These are phyloP conservation scores for Prunella vulgaris DNA, from an alignment of 257 asterid species.

Conservation along the genomic window DNA sequence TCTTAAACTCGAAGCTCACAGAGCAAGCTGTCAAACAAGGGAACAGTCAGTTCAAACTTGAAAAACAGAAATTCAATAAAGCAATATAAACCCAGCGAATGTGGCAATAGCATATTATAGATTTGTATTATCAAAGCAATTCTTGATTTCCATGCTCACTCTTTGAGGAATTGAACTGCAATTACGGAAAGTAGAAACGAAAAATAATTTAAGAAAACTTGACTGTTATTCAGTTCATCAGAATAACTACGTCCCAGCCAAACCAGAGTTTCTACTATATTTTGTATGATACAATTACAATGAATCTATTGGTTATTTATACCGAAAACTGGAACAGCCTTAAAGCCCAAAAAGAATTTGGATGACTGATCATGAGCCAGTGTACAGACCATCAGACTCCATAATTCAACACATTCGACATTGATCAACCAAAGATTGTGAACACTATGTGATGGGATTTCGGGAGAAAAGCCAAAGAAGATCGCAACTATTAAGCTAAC, in stretches of 20 bases:
- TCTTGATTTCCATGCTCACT: not conserved
- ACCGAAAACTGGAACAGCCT: too few relatives aligned
- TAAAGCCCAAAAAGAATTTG: too few relatives aligned
- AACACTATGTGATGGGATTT: not conserved
- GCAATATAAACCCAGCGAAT: not conserved
- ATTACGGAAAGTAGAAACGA: too few relatives aligned
- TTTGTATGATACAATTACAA: too few relatives aligned
- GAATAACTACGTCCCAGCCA: too few relatives aligned
- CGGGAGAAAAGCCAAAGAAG: not conserved
- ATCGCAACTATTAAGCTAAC: not conserved
- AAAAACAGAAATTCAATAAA: not conserved
- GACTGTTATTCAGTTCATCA: not conserved
- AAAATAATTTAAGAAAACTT: not conserved
- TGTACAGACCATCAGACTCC: too few relatives aligned
- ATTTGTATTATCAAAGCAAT: not conserved
- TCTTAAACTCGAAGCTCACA: constrained; percentile 59
- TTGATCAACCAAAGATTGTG: too few relatives aligned
- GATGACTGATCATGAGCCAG: too few relatives aligned
- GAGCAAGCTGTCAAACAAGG: constrained; percentile 53
- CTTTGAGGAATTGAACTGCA: not conserved
- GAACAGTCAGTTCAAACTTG: not conserved
- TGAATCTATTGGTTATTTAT: too few relatives aligned
- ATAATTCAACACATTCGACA: not conserved
- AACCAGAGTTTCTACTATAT: too few relatives aligned
- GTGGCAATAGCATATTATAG: not conserved